Evolutionary conservation across 2,329 filamentous ascomycete genomes (phyloP).

Genomic region (Allantophomopsis cytisporea): DNA sequence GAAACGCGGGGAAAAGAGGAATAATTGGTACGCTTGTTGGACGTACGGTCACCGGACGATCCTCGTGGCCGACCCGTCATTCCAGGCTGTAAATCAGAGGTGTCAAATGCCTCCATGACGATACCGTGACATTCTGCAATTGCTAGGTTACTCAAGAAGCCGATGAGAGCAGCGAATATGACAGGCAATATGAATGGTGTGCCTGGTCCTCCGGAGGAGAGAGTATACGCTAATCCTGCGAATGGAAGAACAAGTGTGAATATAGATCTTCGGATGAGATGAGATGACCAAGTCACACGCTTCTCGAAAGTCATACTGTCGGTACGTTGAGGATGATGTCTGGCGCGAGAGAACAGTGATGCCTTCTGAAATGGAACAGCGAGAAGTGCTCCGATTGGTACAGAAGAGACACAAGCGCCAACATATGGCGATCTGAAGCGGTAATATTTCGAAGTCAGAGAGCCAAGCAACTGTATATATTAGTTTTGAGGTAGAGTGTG

Average conservation of each 20-base stretch:
- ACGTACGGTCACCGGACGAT: constrained; percentile 28
- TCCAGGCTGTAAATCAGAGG: constrained; percentile 63
- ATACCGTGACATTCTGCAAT: constrained; percentile 65
- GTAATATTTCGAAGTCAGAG: constrained; percentile 58
- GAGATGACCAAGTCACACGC: constrained; percentile 56
- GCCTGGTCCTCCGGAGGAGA: constrained; percentile 48
- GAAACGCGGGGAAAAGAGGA: constrained; percentile 63
- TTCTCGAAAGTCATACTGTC: constrained; percentile 55
- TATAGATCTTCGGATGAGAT: constrained; percentile 52
- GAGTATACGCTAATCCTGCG: constrained; percentile 51
- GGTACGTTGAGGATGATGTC: constrained; percentile 41
- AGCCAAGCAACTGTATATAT: constrained; percentile 42
- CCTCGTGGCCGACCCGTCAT: constrained; percentile 44
- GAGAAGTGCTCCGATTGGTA: constrained; percentile 55
- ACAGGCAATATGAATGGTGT: constrained; percentile 50
- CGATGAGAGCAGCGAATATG: constrained; percentile 50
- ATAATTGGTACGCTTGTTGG: constrained; percentile 48
- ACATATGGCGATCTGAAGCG: constrained; percentile 48
- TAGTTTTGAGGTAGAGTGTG: constrained; percentile 6
- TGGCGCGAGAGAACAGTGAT: constrained; percentile 51
- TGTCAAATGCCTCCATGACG: constrained; percentile 72
- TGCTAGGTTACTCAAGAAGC: constrained; percentile 59
- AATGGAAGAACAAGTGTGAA: constrained; percentile 57
- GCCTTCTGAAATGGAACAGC: constrained; percentile 65
- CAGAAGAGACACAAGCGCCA: constrained; percentile 49